Evolutionary conservation across 2,329 filamentous ascomycete genomes (phyloP), one percentile per base, ranked within the genome.

Genomic region (Onygenales sp.): DNA sequence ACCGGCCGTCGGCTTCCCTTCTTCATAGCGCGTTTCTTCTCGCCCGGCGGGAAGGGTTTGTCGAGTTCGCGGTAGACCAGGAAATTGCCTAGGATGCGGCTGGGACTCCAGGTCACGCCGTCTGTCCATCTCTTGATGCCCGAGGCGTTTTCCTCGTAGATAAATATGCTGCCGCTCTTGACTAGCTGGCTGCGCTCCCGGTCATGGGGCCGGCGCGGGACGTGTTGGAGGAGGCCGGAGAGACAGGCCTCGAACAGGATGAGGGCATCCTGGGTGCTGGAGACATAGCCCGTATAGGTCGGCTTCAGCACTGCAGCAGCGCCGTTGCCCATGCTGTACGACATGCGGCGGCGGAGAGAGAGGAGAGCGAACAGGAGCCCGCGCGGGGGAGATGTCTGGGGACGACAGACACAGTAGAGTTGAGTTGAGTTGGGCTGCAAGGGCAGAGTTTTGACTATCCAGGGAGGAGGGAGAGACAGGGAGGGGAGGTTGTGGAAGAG

Each of bases 71-170:
- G 83, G 64, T 95, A 95, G 60, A 94, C 81, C 43, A 95, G 78
- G 61, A 89, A 94, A 65, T 93, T 93, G 54, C 85, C 86, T 47
- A 92, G 76, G 47, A 94, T 92, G 13, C 87, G 84, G 68, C 85
- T 94, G 0, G 91, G 91, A 61, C 88, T 94, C 91, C 91, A 96
- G 6, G 86, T 85, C 9, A 92, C 82, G 11, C 91, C 90, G 61
- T 96, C 91, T 0, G 90, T 95, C 91, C 91, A 96, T 53, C 91
- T 80, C 73, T 94, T 94, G 72, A 95, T 95, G 4, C 89, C 89
- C 0, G 90, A 94, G 0, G 88, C 85, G 56, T 88, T 85, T 67
- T 95, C 89, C 64, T 95, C 89, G 68, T 95, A 96, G 59, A 95
- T 88, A 70, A 95, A 93, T 46, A 95, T 81, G 59, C 86, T 86